phyloP scores from a whole-genome alignment of 2,329 filamentous ascomycete species.

The Stachybotrys chlorohalonatus region DNA sequence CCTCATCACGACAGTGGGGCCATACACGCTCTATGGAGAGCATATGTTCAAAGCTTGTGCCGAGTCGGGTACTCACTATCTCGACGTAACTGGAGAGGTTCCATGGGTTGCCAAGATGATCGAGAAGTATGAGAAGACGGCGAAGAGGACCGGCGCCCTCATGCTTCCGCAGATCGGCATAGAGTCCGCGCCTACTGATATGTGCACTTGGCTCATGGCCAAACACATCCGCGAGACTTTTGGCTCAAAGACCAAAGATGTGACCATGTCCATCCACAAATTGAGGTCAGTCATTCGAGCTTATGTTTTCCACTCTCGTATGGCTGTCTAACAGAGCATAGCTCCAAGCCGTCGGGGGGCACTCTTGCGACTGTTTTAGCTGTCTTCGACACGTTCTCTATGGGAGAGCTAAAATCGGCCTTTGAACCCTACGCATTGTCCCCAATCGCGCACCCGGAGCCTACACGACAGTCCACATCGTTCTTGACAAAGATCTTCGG shows the following conservation, averaged over 20 bases:
- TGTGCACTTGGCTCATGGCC: constrained; percentile 46
- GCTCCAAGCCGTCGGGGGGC: constrained; percentile 47
- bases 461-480: constrained; percentile 14
- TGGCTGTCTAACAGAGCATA: constrained; percentile 6
- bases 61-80: constrained; percentile 53
- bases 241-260: constrained; percentile 40
- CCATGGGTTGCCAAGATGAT: constrained; percentile 53
- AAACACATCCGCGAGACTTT: constrained; percentile 40
- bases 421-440: constrained; percentile 47
- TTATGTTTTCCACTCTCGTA: not conserved
- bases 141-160: constrained; percentile 45
- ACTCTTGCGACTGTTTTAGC: constrained; percentile 59
- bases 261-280: constrained; percentile 39
- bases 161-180: constrained; percentile 54
- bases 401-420: constrained; percentile 36
- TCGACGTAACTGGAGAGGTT: constrained; percentile 54
- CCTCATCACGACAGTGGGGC: constrained; percentile 51
- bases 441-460: constrained; percentile 37
- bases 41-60: constrained; percentile 52
- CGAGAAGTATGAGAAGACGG: constrained; percentile 44
- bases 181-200: constrained; percentile 53
- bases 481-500: constrained; percentile 40
- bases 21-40: constrained; percentile 49
- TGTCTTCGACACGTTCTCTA: constrained; percentile 42
- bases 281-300: constrained; percentile 22